Evolutionary conservation across 2,329 filamentous ascomycete genomes (phyloP).

Genomic region (Fusarium algeriense): DNA sequence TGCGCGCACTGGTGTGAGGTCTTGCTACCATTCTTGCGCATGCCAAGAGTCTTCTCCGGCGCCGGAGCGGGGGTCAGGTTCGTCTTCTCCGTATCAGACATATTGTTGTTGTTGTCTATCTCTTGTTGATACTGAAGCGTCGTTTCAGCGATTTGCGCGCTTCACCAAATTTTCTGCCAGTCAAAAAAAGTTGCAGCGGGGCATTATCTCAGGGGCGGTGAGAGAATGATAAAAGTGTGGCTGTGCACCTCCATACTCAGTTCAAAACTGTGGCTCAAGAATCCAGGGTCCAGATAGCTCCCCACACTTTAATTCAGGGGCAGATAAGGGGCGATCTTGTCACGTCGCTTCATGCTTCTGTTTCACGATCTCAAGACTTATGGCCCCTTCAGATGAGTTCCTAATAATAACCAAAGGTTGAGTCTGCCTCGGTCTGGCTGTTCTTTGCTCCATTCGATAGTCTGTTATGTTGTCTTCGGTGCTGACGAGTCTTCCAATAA

Average conservation of each 20-base stretch:
- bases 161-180: slow-evolving; percentile 48
- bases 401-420: slow-evolving; percentile 5
- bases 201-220: slow-evolving; percentile 39
- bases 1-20: background rate
- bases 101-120: slow-evolving; percentile 47
- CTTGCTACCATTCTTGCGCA: slow-evolving; percentile 83
- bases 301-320: slow-evolving; percentile 42
- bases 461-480: background rate
- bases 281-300: slow-evolving; percentile 40
- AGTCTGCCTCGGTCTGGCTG: background rate
- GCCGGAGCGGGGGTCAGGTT: slow-evolving; percentile 52
- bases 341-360: slow-evolving; percentile 37
- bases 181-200: slow-evolving; percentile 43
- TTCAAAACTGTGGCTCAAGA: slow-evolving; percentile 36
- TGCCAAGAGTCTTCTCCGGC: slow-evolving; percentile 65
- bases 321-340: slow-evolving; percentile 39
- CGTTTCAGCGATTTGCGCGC: slow-evolving; percentile 16
- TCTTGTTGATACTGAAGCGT: slow-evolving; percentile 13
- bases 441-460: slow-evolving; percentile 18
- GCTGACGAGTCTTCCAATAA: slow-evolving; percentile 27
- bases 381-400: slow-evolving; percentile 17
- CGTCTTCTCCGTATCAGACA: slow-evolving; percentile 56
- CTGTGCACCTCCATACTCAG: slow-evolving; percentile 14
- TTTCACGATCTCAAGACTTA: slow-evolving; percentile 34
- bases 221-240: slow-evolving; percentile 25